phyloP scores from a whole-genome alignment of 2,329 filamentous ascomycete species.

The Pseudopyrenochaeta lycopersici region DNA sequence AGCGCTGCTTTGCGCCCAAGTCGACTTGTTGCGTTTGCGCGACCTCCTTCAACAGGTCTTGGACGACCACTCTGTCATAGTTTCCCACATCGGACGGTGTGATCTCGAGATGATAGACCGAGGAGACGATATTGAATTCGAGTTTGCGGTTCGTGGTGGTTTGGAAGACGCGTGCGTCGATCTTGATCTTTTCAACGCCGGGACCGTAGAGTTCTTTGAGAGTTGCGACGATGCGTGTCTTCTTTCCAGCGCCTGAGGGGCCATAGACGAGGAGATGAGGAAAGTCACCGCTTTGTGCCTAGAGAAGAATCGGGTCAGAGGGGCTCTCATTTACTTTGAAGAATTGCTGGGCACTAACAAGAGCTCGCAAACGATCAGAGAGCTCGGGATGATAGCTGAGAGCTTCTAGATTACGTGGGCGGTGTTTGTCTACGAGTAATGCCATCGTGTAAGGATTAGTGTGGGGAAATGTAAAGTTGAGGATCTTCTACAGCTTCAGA shows the following conservation, averaged over 20 bases:
- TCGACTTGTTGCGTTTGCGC: constrained; percentile 99
- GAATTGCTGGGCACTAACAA: constrained; percentile 65
- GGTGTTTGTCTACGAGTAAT: constrained; percentile 71
- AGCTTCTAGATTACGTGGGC: constrained; percentile 76
- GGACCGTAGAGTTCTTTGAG: constrained; percentile 94
- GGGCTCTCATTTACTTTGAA: background rate
- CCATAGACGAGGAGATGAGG: constrained; percentile 97
- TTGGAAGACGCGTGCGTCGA: constrained; percentile 95
- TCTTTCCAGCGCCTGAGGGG: constrained; percentile 95
- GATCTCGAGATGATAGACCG: constrained; percentile 97
- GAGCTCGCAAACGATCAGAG: constrained; percentile 83
- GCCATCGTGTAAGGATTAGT: constrained; percentile 60
- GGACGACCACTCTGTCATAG: constrained; percentile 94
- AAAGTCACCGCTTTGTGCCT: constrained; percentile 98
- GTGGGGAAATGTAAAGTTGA: constrained; percentile 6
- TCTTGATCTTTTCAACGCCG: constrained; percentile 99
- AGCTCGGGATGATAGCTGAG: constrained; percentile 90
- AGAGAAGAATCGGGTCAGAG: constrained; percentile 8
- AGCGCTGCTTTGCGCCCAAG: constrained; percentile 84
- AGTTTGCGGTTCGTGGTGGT: constrained; percentile 95
- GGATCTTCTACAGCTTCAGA: constrained; percentile 22
- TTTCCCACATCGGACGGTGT: constrained; percentile 96
- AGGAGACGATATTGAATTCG: constrained; percentile 98
- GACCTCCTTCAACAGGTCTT: constrained; percentile 95
- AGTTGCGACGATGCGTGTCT: constrained; percentile 94